Evolutionary conservation across 164 flowering plant species (phyloP), one percentile per base, ranked within the genome.

Genomic region (Chimonanthus salicifolius): DNA sequence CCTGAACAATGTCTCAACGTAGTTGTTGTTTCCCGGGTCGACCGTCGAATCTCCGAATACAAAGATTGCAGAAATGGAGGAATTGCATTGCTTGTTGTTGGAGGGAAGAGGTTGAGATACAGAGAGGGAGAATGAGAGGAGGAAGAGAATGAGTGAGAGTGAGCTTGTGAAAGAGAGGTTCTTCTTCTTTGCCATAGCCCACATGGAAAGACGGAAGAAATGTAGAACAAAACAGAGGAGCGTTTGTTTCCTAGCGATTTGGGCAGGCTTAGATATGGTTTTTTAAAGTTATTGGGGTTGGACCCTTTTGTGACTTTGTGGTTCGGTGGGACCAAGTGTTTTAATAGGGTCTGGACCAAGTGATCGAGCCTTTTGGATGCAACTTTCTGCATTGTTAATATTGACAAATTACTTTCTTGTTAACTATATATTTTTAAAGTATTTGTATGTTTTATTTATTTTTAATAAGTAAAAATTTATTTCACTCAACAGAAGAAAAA

Each of bases 21-120:
- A 81, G 73, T 91, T 87, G 44, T 91, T 91, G 78, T 91, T 91
- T 4, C 97, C 97, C 0, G 97, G 84, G 71, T 92, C 97, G 9
- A 83, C 88, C 0, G 88, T 87, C 3, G 97, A 92, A 76, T 92
- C 97, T 10, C 97, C 97, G 18, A 92, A 92, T 54, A 88, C 88
- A 1, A 80, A 76, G 45, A 87, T 21, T 4, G 92, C 86, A 0
- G 86, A 10, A 11, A 80, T 33, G 0, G 85, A 75, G 11, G 54
- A 75, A 71, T 62, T 73, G 54, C 9, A 18, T 16, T 6, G 16
- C 6, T 18, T 68, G 4, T 66, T 43, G 6, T 11, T 5, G 16
- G 66, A 48, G 48, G 11, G 13, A 10, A 10, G 68, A 47, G 51
- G 54, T 18, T 4, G 33, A 48, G 54, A 7, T 47, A 3, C 49